phyloP scores from a whole-genome alignment of 2,329 filamentous ascomycete species.

The Shiraia sp. region DNA sequence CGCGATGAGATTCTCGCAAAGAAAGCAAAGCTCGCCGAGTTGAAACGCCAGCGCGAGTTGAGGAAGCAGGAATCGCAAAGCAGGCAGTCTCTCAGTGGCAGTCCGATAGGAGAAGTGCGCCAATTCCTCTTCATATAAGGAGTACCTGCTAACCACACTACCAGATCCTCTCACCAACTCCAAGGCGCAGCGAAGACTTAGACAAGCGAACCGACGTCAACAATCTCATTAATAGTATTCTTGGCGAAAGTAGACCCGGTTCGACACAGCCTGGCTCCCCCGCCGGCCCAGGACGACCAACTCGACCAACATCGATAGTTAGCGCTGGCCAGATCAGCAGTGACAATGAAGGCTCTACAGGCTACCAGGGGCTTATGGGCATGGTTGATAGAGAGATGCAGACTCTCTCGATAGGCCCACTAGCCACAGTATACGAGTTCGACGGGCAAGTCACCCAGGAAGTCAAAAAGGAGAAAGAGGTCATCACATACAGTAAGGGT shows the following conservation, averaged over 20 bases:
- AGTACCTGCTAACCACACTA: constrained; percentile 13
- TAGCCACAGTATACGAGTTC: constrained; percentile 80
- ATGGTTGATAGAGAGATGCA: constrained; percentile 58
- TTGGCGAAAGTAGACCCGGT: constrained; percentile 74
- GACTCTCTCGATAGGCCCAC: constrained; percentile 71
- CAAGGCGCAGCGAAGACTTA: constrained; percentile 66
- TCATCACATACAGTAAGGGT: constrained; percentile 95
- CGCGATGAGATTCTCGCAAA: constrained; percentile 97
- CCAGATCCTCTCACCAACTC: constrained; percentile 70
- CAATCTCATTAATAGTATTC: constrained; percentile 78
- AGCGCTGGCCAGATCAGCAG: constrained; percentile 81
- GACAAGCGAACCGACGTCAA: constrained; percentile 72
- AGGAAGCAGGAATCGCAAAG: constrained; percentile 73
- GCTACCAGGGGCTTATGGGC: constrained; percentile 17
- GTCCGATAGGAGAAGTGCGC: constrained; percentile 70
- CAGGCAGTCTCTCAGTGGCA: constrained; percentile 65
- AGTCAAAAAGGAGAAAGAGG: constrained; percentile 66
- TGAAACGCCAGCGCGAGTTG: constrained; percentile 88
- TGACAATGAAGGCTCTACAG: constrained; percentile 54
- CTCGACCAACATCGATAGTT: constrained; percentile 83
- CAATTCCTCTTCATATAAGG: neutral
- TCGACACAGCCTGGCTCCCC: constrained; percentile 64
- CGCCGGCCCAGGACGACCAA: constrained; percentile 55
- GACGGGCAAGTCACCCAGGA: constrained; percentile 75
- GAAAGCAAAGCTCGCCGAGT: constrained; percentile 93